Base-by-base conservation (phyloP, 1,284 basidiomycete genomes). In the Ustilago cynodontis region DNA sequence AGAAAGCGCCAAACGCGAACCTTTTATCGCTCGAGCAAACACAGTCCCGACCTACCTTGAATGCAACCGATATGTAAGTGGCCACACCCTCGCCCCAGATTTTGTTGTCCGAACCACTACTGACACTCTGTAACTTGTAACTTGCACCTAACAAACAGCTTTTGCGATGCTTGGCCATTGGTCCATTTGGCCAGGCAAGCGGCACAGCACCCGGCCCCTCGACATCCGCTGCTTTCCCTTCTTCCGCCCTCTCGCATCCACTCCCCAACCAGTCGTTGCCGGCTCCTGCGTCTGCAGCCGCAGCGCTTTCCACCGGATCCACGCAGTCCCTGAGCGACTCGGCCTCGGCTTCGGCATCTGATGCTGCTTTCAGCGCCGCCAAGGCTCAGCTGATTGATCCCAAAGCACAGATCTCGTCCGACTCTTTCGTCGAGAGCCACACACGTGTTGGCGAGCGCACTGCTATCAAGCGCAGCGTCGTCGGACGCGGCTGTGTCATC, bases 401-500 rank as follows among this genome's bases (percentile, higher is more conserved):
- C 11, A 92, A 91, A 77, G 92, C 93, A 1, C 93, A 93, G 79
- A 93, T 98, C 77, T 95, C 94, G 1, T 87, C 90, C 2, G 95
- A 98, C 86, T 93, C 92, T 13, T 89, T 94, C 65, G 88, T 98
- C 14, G 94, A 93, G 8, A 90, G 91, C 53, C 93, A 92, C 3
- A 93, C 93, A 11, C 90, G 91, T 57, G 89, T 99, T 7, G 92
- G 91, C 7, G 95, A 98, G 83, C 91, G 91, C 50, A 91, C 93
- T 20, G 92, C 88, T 35, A 91, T 99, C 86, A 98, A 97, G 86
- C 92, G 92, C 77, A 93, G 92, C 9, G 90, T 95, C 24, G 90
- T 98, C 26, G 96, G 96, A 6, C 90, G 92, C 69, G 94, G 95
- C 82, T 96, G 94, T 80, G 87, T 91, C 24, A 93, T 98, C 69